These are phyloP conservation scores for Debaryomyces subglobosus DNA, from an alignment of 1,139 yeast species.

Conservation along the genomic window DNA sequence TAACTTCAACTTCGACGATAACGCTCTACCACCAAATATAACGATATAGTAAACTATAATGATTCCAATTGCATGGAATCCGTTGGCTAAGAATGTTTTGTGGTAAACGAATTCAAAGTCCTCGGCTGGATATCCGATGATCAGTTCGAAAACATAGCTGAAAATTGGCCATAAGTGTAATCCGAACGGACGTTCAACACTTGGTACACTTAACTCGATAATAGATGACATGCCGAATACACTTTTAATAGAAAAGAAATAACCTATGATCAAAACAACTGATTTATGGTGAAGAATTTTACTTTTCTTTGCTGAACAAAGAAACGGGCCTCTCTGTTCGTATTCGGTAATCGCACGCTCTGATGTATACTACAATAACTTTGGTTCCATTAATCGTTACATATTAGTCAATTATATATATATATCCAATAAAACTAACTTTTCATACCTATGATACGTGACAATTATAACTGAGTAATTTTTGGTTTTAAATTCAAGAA, in stretches of 20 bases:
- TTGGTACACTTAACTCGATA: constrained; percentile 45
- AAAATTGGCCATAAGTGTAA: constrained; percentile 88
- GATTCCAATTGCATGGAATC: constrained; percentile 64
- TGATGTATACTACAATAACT: not conserved
- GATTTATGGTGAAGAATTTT: constrained; percentile 1
- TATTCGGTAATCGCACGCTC: not conserved
- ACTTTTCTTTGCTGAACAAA: not conserved
- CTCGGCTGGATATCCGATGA: constrained; percentile 68
- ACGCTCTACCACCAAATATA: constrained; percentile 75
- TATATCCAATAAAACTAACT: not conserved
- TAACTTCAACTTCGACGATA: constrained; percentile 50
- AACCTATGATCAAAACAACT: not conserved
- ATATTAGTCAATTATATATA: not conserved
- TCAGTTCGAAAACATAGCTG: constrained; percentile 53
- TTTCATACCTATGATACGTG: not conserved
- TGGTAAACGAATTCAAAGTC: constrained; percentile 72
- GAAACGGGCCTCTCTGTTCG: not conserved
- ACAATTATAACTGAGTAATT: not conserved
- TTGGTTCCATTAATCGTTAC: not conserved
- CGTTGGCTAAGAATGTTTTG: constrained; percentile 69
- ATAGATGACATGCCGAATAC: constrained; percentile 16
- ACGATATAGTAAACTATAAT: constrained; percentile 73
- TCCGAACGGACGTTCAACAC: constrained; percentile 86
- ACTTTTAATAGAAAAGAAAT: not conserved
- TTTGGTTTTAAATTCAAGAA: constrained; percentile 60